Base-by-base conservation (phyloP, 352 stramenopile genomes). In the Pythium rhizo-oryzae region DNA sequence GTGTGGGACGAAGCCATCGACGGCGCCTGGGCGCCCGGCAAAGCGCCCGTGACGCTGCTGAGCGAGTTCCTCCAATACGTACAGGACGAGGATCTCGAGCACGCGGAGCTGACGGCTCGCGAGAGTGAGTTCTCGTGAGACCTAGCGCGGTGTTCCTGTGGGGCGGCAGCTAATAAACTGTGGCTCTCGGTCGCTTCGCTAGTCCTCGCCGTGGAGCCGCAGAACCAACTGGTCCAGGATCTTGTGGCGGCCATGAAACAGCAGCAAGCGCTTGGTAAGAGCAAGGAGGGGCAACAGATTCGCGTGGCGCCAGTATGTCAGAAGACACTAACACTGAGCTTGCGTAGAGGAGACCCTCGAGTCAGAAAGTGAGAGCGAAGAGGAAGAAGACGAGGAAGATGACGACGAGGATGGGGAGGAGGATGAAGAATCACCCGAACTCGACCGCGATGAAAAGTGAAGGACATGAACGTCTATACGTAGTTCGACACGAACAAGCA, bases 1-100 rank as follows among this genome's bases (percentile, higher is more conserved):
- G 76, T 86, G 18, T 93, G 85, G 81, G 72, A 79, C 28, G 84
- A 91, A 19, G 71, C 88, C 18, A 73, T 82, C 9, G 81, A 93
- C 33, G 82, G 80, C 8, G 85, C 78, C 11, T 91, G 79, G 85
- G 85, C 81, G 7, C 64, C 65, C 12, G 84, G 83, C 24, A 92
- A 93, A 50, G 80, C 81, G 8, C 74, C 82, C 0, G 65, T 92
- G 66, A 74, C 66, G 63, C 70, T 89, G 50, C 71, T 90, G 21
- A 91, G 76, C 24, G 76, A 71, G 56, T 84, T 90, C 51, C 65
- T 90, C 39, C 75, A 76, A 68, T 75, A 82, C 61, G 67, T 84
- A 11, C 77, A 93, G 50, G 85, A 91, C 39, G 65, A 76, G 46
- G 69, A 95, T 53, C 67, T 82, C 18, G 73, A 83, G 53, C 52